A percentile compares a stretch with the other conserved stretches of the same genome.
These are phyloP conservation scores for Pholiota microspora DNA, from an alignment of 768 basidiomycete genomes.

Conservation along the genomic window DNA sequence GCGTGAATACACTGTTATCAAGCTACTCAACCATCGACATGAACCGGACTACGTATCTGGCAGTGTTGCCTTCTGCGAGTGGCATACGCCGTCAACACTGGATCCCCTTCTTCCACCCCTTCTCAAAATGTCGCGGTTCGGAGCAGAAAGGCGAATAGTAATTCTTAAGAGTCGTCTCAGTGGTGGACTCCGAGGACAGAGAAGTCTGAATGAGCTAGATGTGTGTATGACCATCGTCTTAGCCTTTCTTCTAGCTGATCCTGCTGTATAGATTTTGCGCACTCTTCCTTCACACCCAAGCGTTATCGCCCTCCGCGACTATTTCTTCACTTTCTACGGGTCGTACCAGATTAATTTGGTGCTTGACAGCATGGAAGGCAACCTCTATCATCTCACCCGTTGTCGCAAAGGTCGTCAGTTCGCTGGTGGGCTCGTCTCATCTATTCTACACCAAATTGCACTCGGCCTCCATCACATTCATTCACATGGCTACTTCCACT, in stretches of 20 bases:
- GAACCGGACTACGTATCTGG: neutral
- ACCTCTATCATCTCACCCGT: slow-evolving; percentile 95
- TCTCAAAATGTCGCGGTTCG: neutral
- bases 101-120: slow-evolving; percentile 1
- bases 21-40: neutral
- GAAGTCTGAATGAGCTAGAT: neutral
- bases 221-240: neutral
- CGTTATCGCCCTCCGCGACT: slow-evolving; percentile 95
- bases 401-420: slow-evolving; percentile 85
- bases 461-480: slow-evolving; percentile 89
- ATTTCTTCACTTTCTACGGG: slow-evolving; percentile 70
- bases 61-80: neutral
- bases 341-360: slow-evolving; percentile 79
- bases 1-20: slow-evolving; percentile 4
- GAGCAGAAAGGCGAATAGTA: neutral
- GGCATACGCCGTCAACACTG: slow-evolving; percentile 4
- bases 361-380: slow-evolving; percentile 98
- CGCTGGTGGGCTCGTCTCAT: slow-evolving; percentile 87
- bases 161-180: slow-evolving; percentile 5
- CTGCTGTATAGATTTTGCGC: slow-evolving; percentile 71
- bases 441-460: slow-evolving; percentile 86
- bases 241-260: neutral
- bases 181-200: neutral
- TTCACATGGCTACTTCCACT: slow-evolving; percentile 86
- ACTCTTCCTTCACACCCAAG: slow-evolving; percentile 89